These are phyloP conservation scores for Trichoderma afroharzianum DNA, from an alignment of 2,329 filamentous ascomycete species.

Conservation along the genomic window DNA sequence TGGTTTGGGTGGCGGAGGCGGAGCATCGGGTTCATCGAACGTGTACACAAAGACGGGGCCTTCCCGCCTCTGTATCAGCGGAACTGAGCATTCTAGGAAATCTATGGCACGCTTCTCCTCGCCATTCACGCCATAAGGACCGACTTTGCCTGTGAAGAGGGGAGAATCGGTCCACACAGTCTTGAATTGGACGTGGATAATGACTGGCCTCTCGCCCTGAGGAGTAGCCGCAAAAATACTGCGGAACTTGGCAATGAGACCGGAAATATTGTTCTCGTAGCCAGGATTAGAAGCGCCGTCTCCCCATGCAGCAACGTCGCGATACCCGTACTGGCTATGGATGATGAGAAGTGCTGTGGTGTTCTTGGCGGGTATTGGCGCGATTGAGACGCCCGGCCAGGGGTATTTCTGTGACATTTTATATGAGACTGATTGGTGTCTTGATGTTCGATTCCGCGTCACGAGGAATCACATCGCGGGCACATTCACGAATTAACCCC, in stretches of 20 bases:
- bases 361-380: not conserved
- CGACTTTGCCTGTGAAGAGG: constrained; percentile 9
- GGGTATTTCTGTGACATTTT: not conserved
- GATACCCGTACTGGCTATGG: constrained; percentile 19
- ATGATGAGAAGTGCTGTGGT: constrained; percentile 21
- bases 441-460: not conserved
- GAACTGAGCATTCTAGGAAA: constrained; percentile 18
- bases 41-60: not conserved
- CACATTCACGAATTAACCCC: not conserved
- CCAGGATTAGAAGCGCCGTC: not conserved
- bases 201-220: not conserved
- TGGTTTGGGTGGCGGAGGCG: not conserved
- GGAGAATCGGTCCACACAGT: constrained; percentile 16
- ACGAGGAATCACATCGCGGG: not conserved
- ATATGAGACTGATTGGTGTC: not conserved
- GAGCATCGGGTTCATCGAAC: not conserved
- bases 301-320: not conserved
- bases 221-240: not conserved
- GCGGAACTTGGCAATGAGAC: constrained; percentile 10
- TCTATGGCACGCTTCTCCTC: constrained; percentile 17
- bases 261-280: constrained; percentile 14
- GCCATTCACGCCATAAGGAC: constrained; percentile 14
- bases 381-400: not conserved
- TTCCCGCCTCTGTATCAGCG: not conserved
- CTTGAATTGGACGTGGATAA: constrained; percentile 19